A percentile compares a stretch with the other conserved stretches of the same genome.
Conservation (phyloP, 2,329 filamentous ascomycete species). For the Claviceps africana region DNA sequence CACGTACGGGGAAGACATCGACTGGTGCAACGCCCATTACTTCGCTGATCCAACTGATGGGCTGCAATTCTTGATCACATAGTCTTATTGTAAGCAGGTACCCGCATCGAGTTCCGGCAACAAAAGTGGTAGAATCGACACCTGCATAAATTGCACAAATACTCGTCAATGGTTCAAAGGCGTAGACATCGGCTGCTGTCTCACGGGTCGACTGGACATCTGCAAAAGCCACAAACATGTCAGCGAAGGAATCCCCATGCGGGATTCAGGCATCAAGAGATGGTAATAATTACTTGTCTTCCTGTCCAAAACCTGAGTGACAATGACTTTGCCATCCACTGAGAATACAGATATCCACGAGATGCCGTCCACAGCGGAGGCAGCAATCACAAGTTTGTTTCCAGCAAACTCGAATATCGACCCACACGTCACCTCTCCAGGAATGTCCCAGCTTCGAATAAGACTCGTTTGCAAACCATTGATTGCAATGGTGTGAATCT, state of each 20-base stretch:
- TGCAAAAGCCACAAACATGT: not conserved
- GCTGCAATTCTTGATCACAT: constrained; percentile 8
- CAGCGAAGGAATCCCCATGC: not conserved
- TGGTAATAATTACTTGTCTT: not conserved
- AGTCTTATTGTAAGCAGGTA: constrained; percentile 29
- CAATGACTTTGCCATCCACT: constrained; percentile 12
- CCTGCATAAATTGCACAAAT: constrained; percentile 22
- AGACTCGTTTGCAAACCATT: constrained; percentile 19
- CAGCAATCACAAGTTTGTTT: constrained; percentile 18
- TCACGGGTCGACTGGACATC: not conserved
- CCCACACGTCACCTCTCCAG: constrained; percentile 37
- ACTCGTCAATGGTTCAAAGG: constrained; percentile 31
- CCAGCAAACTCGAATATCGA: constrained; percentile 17
- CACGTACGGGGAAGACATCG: constrained; percentile 18
- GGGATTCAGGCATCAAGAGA: not conserved
- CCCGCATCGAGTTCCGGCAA: constrained; percentile 38
- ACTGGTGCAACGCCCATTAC: constrained; percentile 23
- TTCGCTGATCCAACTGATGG: constrained; percentile 17
- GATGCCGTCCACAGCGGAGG: constrained; percentile 18
- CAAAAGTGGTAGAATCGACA: constrained; percentile 17
- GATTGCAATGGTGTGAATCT: constrained; percentile 25
- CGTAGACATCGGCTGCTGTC: not conserved
- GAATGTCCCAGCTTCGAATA: constrained; percentile 19
- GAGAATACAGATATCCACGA: constrained; percentile 22
- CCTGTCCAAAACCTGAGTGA: constrained; percentile 5